Conservation (phyloP, 176 grass and related monocot genomes). For the Ensete glaucum region DNA sequence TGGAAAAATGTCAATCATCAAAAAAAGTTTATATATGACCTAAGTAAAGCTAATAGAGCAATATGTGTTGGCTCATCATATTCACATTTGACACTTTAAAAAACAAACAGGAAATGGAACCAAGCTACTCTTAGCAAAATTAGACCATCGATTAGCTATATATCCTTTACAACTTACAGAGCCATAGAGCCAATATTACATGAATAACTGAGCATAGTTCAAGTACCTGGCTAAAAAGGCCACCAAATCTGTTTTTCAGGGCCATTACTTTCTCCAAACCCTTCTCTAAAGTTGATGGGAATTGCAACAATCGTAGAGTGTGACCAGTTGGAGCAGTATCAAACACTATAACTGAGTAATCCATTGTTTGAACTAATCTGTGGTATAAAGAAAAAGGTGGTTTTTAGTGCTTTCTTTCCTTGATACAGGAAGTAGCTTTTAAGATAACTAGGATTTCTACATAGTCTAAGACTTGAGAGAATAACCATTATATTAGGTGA, state of each 20-base stretch:
- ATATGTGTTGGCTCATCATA: too few relatives aligned
- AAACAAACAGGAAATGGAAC: too few relatives aligned
- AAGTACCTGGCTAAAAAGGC: constrained; percentile 81
- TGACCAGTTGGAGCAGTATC: constrained; percentile 99
- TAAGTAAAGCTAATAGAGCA: too few relatives aligned
- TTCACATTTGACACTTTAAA: too few relatives aligned
- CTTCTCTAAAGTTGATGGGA: constrained; percentile 94
- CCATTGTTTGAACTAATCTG: constrained; percentile 99
- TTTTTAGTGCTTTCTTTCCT: too few relatives aligned
- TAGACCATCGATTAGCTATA: neutral
- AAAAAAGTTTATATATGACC: too few relatives aligned
- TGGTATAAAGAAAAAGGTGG: neutral
- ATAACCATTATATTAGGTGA: neutral
- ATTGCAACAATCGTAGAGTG: constrained; percentile 88
- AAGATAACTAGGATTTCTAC: too few relatives aligned
- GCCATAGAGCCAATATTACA: neutral
- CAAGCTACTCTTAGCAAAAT: too few relatives aligned
- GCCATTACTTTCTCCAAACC: constrained; percentile 93
- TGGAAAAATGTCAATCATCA: too few relatives aligned
- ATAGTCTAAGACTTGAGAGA: too few relatives aligned
- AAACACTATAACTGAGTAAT: constrained; percentile 99
- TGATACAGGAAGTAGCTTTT: too few relatives aligned
- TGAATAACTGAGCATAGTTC: constrained; percentile 2
- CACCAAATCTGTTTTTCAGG: constrained; percentile 92
- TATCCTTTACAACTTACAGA: neutral